Evolutionary conservation across 1,284 basidiomycete genomes (phyloP).

Genomic region (Fomitopsis palustris): DNA sequence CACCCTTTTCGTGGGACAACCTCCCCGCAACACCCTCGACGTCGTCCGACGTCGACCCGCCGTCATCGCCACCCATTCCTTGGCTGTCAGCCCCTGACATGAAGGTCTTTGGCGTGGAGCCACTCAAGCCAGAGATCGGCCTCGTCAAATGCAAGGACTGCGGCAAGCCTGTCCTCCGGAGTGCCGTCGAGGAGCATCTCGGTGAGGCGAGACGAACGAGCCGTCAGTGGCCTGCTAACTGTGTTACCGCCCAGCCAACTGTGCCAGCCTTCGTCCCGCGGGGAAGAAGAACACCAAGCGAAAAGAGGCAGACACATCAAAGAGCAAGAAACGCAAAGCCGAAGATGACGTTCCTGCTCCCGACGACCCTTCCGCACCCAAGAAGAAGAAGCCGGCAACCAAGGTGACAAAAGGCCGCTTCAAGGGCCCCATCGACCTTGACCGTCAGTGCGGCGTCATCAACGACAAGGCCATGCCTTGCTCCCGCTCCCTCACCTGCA

Average conservation of each 20-base stretch:
- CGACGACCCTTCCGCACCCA: slow-evolving; percentile 53
- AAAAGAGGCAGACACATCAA: slow-evolving; percentile 39
- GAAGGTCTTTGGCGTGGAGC: slow-evolving; percentile 80
- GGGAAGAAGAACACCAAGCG: slow-evolving; percentile 53
- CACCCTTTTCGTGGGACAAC: slow-evolving; percentile 58
- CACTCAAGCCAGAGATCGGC: slow-evolving; percentile 64
- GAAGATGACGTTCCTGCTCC: slow-evolving; percentile 54
- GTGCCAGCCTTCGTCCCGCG: slow-evolving; percentile 55
- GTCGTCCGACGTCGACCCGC: slow-evolving; percentile 20
- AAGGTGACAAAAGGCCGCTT: slow-evolving; percentile 74
- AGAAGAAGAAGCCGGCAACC: slow-evolving; percentile 72
- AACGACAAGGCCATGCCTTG: slow-evolving; percentile 94
- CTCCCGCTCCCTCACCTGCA: slow-evolving; percentile 96
- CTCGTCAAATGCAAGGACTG: slow-evolving; percentile 79
- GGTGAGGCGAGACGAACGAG: slow-evolving; percentile 41
- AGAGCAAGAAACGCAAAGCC: slow-evolving; percentile 71
- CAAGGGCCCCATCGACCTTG: slow-evolving; percentile 86
- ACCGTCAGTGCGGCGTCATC: slow-evolving; percentile 96
- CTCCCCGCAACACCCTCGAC: slow-evolving; percentile 35
- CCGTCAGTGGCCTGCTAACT: not conserved
- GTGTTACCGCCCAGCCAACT: slow-evolving; percentile 44
- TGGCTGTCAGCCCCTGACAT: slow-evolving; percentile 84
- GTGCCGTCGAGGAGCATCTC: slow-evolving; percentile 71
- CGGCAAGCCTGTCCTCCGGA: slow-evolving; percentile 71
- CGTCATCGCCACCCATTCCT: slow-evolving; percentile 68